Conservation (phyloP, 2,329 filamentous ascomycete genomes). For the Chaetomium sp. region DNA sequence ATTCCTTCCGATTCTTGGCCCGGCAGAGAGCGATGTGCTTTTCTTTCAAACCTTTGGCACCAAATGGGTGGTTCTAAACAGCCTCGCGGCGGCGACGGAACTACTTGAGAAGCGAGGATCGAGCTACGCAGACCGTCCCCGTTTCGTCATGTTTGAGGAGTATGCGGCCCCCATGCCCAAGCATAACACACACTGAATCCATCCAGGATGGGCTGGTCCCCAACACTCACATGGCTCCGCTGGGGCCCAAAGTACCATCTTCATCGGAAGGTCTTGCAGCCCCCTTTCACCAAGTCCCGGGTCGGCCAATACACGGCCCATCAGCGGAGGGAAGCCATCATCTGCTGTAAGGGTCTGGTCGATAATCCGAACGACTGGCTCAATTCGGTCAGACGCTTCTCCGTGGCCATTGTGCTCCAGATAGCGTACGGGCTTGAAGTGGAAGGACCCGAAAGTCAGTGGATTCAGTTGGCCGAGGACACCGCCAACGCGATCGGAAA, state of each 20-base stretch:
- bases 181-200: not conserved
- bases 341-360: constrained; percentile 32
- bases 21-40: constrained; percentile 38
- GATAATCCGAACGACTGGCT: constrained; percentile 33
- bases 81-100: constrained; percentile 40
- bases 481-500: constrained; percentile 33
- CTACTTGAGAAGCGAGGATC: constrained; percentile 44
- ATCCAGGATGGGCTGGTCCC: constrained; percentile 46
- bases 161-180: constrained; percentile 6
- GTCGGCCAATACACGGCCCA: constrained; percentile 28
- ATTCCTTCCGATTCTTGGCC: not conserved
- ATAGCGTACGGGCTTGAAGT: constrained; percentile 36
- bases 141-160: constrained; percentile 44
- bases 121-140: constrained; percentile 44
- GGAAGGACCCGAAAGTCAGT: constrained; percentile 30
- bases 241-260: constrained; percentile 45
- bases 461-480: constrained; percentile 34
- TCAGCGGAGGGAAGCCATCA: constrained; percentile 32
- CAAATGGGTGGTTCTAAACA: constrained; percentile 44
- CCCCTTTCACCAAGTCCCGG: constrained; percentile 43
- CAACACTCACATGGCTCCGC: constrained; percentile 47
- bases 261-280: constrained; percentile 47
- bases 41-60: constrained; percentile 38
- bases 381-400: constrained; percentile 30
- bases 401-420: constrained; percentile 34